Conservation (phyloP, 1,139 yeast species). For the Citeromyces hawaiiensis region DNA sequence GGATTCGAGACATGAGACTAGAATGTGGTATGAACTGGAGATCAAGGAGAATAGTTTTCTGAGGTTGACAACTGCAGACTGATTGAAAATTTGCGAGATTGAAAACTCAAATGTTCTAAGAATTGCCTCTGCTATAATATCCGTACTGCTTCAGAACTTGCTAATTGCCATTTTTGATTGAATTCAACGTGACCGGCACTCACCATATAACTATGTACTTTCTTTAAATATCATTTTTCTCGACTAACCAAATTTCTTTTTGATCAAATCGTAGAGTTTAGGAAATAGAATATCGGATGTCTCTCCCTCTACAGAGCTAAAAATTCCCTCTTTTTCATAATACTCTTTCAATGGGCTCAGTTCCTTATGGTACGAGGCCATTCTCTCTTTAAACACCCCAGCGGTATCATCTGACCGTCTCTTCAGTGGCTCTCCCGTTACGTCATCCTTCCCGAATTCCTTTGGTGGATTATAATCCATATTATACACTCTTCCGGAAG, state of each 20-base stretch:
- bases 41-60: too few relatives aligned
- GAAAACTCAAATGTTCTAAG: too few relatives aligned
- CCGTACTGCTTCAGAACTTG: too few relatives aligned
- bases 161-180: too few relatives aligned
- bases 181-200: too few relatives aligned
- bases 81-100: too few relatives aligned
- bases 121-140: too few relatives aligned
- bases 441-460: slow-evolving; percentile 65
- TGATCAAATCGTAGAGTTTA: slow-evolving; percentile 32
- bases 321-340: slow-evolving; percentile 38
- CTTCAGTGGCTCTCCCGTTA: slow-evolving; percentile 75
- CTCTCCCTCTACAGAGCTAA: slow-evolving; percentile 53
- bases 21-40: too few relatives aligned
- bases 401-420: slow-evolving; percentile 76
- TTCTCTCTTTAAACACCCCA: slow-evolving; percentile 53
- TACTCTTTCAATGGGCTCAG: slow-evolving; percentile 53
- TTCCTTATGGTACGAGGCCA: slow-evolving; percentile 46
- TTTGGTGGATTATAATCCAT: slow-evolving; percentile 84
- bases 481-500: slow-evolving; percentile 81
- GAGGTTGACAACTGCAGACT: too few relatives aligned
- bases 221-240: too few relatives aligned
- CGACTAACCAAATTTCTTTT: slow-evolving; percentile 13
- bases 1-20: too few relatives aligned
- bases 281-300: slow-evolving; percentile 82
- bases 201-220: neutral